Evolutionary conservation across 129 eudicot species (phyloP), one percentile per base, ranked within the genome.

Genomic region (Helianthus tuberosus): DNA sequence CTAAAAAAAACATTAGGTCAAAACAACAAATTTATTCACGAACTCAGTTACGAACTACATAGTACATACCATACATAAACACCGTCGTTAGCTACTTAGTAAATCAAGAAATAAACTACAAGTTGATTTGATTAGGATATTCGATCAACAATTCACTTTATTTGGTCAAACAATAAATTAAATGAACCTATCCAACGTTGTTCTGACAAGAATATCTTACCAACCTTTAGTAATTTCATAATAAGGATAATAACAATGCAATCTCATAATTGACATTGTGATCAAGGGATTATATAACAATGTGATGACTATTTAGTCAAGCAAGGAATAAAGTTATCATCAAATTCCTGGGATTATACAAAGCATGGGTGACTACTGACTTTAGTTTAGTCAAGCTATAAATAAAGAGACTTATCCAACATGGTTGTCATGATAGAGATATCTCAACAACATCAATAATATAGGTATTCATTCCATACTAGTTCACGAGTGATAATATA

Each of bases 391-490:
- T 57, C 75, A 55, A 55, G 14, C 17, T 35, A 23, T 55, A 72
- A 57, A 15, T 72, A 43, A 72, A 44, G 14, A 9, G 58, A 17
- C 20, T 10, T 29, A 36, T 58, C 75, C 44, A 13, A 8, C 69
- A 58, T 20, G 14, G 46, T 60, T 61, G 43, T 68, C 51, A 61
- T 59, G 76, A 69, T 16, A 59, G 43, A 3, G 64, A 58, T 49
- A 51, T 75, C n/a, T 64, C 47, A 76, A 36, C 74, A 49, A 47
- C 14, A 76, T 36, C 69, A 77, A 68, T 54, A 20, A 75, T 23
- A 47, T 15, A 44, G 61, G 60, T 58, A 17, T 46, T 20, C 23
- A 20, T 20, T 17, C 52, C 11, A 68, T 49, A 13, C 11, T 77
- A 16, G 48, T 66, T 55, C 39, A 71, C 32, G 69, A 74, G 79